These are phyloP conservation scores for Ceratocystis lukuohia DNA, from an alignment of 2,329 filamentous ascomycete genomes.

Conservation along the genomic window DNA sequence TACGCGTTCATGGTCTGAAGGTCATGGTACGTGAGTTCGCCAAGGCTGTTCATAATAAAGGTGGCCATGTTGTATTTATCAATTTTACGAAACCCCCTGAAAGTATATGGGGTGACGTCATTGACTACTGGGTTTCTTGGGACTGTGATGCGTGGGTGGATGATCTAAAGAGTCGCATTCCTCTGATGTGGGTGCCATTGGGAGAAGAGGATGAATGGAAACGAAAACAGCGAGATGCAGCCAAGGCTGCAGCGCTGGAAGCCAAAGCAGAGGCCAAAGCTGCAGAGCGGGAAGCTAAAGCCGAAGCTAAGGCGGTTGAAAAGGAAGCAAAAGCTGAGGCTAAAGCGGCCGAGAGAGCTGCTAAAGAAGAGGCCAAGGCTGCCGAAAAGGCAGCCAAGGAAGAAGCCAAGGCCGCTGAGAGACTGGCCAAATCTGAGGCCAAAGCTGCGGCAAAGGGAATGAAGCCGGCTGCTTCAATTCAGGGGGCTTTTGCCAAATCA, in stretches of 20 bases:
- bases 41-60: conserved; percentile 53
- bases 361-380: conserved; percentile 14
- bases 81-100: conserved; percentile 60
- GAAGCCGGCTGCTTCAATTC: not conserved
- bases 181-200: conserved; percentile 45
- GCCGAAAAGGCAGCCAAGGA: conserved; percentile 14
- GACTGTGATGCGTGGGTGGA: conserved; percentile 62
- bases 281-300: conserved; percentile 15
- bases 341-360: conserved; percentile 14
- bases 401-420: conserved; percentile 15
- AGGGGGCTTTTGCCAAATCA: not conserved
- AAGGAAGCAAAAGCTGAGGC: conserved; percentile 15
- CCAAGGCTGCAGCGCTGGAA: conserved; percentile 15
- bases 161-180: conserved; percentile 45
- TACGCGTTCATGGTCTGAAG: conserved; percentile 59
- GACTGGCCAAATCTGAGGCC: conserved; percentile 10
- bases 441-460: not conserved
- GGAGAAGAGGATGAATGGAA: conserved; percentile 34
- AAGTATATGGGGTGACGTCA: conserved; percentile 58
- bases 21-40: conserved; percentile 58
- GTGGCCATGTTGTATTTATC: conserved; percentile 58
- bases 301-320: conserved; percentile 9
- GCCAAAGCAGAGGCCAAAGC: conserved; percentile 16
- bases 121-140: conserved; percentile 64
- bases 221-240: conserved; percentile 28